These are phyloP conservation scores for Fusarium coicis DNA, from an alignment of 2,329 filamentous ascomycete genomes.

Conservation along the genomic window DNA sequence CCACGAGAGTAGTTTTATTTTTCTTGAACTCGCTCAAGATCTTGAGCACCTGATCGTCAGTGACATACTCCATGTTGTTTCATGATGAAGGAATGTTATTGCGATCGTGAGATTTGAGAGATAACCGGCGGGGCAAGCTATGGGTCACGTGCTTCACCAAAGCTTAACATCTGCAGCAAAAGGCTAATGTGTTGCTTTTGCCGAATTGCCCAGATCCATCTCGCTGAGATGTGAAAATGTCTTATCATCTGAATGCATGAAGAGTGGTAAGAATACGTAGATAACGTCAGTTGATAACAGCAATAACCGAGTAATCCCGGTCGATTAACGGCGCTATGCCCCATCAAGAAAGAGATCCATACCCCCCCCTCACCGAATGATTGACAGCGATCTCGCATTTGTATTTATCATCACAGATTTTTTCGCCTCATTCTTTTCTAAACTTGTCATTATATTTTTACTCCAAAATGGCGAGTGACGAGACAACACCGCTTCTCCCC, in stretches of 20 bases:
- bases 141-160: not conserved
- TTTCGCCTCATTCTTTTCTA: constrained; percentile 1
- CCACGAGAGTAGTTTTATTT: fast-evolving
- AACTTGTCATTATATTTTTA: constrained; percentile 8
- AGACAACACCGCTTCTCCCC: constrained; percentile 39
- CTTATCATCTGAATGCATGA: not conserved
- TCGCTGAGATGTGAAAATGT: not conserved
- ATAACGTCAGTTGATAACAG: not conserved
- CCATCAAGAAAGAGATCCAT: constrained; percentile 4
- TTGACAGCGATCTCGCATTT: constrained; percentile 8
- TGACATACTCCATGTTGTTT: not conserved
- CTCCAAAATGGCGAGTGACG: constrained; percentile 35
- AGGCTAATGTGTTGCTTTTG: not conserved
- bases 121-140: fast-evolving
- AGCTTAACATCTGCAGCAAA: not conserved
- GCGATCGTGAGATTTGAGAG: not conserved
- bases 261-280: not conserved
- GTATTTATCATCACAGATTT: constrained; percentile 30
- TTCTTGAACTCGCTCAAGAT: fast-evolving
- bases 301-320: constrained; percentile 28
- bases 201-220: fast-evolving
- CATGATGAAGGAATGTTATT: not conserved
- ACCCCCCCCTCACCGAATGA: constrained; percentile 26
- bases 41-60: not conserved
- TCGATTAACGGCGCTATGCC: constrained; percentile 5